phyloP scores from a whole-genome alignment of 163 green algal species.

The Scenedesmus sp. region DNA sequence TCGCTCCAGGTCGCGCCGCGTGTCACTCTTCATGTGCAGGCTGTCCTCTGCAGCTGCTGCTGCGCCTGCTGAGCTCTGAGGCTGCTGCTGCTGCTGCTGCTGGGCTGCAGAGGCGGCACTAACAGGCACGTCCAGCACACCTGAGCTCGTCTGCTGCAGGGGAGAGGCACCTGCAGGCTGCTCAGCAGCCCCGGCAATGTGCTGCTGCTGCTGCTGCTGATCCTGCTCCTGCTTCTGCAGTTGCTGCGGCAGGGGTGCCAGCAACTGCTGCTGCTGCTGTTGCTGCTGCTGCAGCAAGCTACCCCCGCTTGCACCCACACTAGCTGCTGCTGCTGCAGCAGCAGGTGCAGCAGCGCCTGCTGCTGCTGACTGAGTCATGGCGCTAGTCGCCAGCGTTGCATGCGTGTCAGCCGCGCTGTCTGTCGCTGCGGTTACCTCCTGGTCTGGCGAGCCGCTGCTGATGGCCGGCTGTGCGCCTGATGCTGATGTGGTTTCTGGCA shows the following conservation, averaged over 20 bases:
- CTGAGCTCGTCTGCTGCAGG: background rate
- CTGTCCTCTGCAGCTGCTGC: constrained; percentile 27
- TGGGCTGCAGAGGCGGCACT: constrained; percentile 29
- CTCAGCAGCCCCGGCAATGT: background rate
- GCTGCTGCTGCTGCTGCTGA: constrained; percentile 7
- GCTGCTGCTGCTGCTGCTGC: constrained; percentile 40
- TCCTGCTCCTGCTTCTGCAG: constrained; percentile 1
- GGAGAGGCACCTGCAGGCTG: background rate
- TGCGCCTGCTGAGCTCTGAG: background rate
- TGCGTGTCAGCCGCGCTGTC: constrained; percentile 32
- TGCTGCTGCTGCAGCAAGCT: constrained; percentile 6
- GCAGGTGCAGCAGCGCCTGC: constrained; percentile 7
- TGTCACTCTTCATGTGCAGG: constrained; percentile 25
- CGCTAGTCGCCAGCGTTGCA: constrained; percentile 1
- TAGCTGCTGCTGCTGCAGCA: constrained; percentile 32
- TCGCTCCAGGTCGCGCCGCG: constrained; percentile 74
- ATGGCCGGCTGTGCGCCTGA: background rate
- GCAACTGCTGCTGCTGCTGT: constrained; percentile 2
- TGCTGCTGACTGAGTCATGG: background rate
- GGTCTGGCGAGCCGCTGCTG: background rate
- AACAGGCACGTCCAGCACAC: background rate
- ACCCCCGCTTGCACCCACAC: background rate
- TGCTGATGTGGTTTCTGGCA: constrained; percentile 23
- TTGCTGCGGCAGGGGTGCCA: background rate
- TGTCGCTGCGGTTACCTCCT: constrained; percentile 4